Evolutionary conservation across 495 filamentous ascomycete genomes (phyloP).

Genomic region (Penicillium robsamsonii): DNA sequence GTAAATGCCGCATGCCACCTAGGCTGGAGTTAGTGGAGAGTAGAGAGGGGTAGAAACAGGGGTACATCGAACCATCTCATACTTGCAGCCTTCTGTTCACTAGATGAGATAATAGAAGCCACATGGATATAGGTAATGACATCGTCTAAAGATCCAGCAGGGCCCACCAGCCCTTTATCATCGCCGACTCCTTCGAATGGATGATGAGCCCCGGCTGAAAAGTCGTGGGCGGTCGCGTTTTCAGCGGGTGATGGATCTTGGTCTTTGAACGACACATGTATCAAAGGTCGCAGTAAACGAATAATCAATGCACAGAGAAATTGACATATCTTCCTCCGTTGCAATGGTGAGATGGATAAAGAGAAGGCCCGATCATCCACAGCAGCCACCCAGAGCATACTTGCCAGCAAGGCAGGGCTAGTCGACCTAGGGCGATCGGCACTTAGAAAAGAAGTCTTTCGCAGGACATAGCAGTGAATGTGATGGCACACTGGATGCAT

Average conservation of each 20-base stretch:
- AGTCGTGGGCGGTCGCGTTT: constrained; percentile 32
- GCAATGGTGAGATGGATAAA: constrained; percentile 78
- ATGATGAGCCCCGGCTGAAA: constrained; percentile 37
- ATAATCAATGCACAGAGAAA: constrained; percentile 88
- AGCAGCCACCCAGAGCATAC: constrained; percentile 93
- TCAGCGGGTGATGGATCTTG: constrained; percentile 29
- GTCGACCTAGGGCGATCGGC: constrained; percentile 73
- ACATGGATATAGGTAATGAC: constrained; percentile 71
- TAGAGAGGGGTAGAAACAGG: constrained; percentile 5
- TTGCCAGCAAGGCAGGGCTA: constrained; percentile 83
- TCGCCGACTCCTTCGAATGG: constrained; percentile 65
- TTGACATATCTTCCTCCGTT: constrained; percentile 84
- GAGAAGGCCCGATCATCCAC: constrained; percentile 89
- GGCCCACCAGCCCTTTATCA: constrained; percentile 71
- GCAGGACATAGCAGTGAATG: constrained; percentile 85
- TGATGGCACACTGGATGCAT: constrained; percentile 91
- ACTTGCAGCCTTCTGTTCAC: constrained; percentile 91
- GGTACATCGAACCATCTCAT: constrained; percentile 63
- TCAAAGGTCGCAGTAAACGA: constrained; percentile 77
- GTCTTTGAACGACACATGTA: constrained; percentile 59
- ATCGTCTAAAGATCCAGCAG: constrained; percentile 71
- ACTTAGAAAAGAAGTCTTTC: constrained; percentile 85
- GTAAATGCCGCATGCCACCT: constrained; percentile 96
- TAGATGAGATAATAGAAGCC: constrained; percentile 87
- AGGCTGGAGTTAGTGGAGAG: not conserved